Evolutionary conservation across 768 basidiomycete genomes (phyloP).

Genomic region (Russula lepida): DNA sequence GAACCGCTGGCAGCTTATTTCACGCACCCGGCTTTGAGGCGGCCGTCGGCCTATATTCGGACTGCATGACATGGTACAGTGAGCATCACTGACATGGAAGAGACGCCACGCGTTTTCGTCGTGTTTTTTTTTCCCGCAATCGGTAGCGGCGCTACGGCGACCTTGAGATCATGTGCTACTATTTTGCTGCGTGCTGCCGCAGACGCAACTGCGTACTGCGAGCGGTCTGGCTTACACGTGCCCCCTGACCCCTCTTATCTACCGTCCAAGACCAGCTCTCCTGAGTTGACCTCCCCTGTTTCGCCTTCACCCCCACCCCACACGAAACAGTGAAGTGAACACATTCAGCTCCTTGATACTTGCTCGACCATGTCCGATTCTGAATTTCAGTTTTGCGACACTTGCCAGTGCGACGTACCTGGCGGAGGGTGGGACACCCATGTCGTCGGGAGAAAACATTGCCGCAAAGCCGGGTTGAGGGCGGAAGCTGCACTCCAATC

Average conservation of each 20-base stretch:
- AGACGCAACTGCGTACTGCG: too few relatives aligned
- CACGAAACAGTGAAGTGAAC: too few relatives aligned
- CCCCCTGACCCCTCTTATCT: not conserved
- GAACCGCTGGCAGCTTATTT: not conserved
- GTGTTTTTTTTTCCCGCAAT: not conserved
- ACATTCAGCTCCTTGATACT: not conserved
- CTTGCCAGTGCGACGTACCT: not conserved
- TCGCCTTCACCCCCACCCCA: too few relatives aligned
- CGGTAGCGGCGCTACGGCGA: constrained; percentile 10
- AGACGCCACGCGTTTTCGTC: not conserved
- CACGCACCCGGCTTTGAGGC: too few relatives aligned
- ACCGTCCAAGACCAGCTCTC: not conserved
- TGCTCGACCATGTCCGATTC: not conserved
- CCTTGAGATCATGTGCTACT: not conserved
- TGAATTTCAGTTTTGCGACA: not conserved
- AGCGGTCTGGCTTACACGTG: not conserved
- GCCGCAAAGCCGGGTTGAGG: constrained; percentile 1
- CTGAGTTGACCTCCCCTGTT: not conserved
- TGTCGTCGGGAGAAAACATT: not conserved
- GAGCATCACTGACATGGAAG: not conserved
- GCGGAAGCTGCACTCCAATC: not conserved
- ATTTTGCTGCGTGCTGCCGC: too few relatives aligned
- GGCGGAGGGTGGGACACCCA: not conserved
- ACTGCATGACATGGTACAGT: not conserved
- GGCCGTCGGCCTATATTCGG: not conserved